phyloP scores from a whole-genome alignment of 371 early-diverging fungal species.

The Lichtheimia ornata region DNA sequence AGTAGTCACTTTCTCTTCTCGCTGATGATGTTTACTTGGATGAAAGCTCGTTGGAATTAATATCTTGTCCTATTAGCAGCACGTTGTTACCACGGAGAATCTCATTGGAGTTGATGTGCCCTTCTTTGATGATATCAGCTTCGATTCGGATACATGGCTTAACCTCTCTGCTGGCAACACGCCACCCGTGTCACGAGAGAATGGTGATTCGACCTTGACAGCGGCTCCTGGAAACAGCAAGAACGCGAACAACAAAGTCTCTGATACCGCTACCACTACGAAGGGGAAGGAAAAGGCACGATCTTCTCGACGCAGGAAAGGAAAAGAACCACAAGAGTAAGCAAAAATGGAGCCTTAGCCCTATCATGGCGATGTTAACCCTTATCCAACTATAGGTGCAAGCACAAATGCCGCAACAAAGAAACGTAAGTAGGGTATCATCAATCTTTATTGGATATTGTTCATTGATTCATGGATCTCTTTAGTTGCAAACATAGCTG shows the following conservation, averaged over 20 bases:
- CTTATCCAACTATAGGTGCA: conserved; percentile 26
- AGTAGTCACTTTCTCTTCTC: not conserved
- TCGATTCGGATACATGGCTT: conserved; percentile 1
- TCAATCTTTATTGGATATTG: not conserved
- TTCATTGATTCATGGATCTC: too few species aligned
- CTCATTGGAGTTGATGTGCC: not conserved
- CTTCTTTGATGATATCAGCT: conserved; percentile 3
- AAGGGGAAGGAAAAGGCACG: too few species aligned
- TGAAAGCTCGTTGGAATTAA: too few species aligned
- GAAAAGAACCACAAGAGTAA: not conserved
- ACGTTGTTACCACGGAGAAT: not conserved
- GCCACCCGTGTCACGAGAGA: too few species aligned
- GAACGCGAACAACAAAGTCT: too few species aligned
- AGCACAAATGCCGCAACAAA: conserved; percentile 40
- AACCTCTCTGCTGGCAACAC: not conserved
- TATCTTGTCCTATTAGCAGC: not conserved
- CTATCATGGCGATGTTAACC: not conserved
- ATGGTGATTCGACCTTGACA: too few species aligned
- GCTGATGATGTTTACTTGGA: not conserved
- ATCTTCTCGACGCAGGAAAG: too few species aligned
- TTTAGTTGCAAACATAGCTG: conserved; percentile 14
- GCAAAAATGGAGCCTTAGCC: not conserved
- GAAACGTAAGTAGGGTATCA: conserved; percentile 23
- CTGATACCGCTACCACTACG: too few species aligned
- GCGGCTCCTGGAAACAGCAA: too few species aligned